Evolutionary conservation across 164 flowering plant genomes (phyloP).

Genomic region (Vitis amurensis): DNA sequence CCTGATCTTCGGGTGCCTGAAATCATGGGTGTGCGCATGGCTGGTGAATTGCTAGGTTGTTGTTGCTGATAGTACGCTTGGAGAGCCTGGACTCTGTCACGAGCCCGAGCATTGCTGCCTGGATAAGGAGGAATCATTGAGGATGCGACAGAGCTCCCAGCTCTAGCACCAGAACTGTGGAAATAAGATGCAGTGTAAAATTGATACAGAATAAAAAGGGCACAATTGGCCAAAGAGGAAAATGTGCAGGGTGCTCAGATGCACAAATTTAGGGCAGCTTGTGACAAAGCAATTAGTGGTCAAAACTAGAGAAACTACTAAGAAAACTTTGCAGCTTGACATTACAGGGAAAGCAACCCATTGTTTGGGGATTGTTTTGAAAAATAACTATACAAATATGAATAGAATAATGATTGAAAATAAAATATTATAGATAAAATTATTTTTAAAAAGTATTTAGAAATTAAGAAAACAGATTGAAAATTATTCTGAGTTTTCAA

Average conservation of each 20-base stretch:
- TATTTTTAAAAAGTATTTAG: too few species aligned
- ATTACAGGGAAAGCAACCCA: too few species aligned
- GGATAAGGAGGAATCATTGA: conserved; percentile 69
- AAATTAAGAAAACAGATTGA: too few species aligned
- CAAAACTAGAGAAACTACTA: too few species aligned
- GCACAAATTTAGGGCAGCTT: too few species aligned
- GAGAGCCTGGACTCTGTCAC: conserved; percentile 65
- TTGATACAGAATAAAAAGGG: not conserved
- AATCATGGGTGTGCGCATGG: conserved; percentile 38
- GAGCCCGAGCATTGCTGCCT: conserved; percentile 71
- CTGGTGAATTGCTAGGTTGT: conserved; percentile 46
- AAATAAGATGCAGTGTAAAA: not conserved
- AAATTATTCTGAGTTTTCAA: too few species aligned
- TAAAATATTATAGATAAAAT: too few species aligned
- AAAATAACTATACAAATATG: too few species aligned
- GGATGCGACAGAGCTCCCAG: conserved; percentile 58
- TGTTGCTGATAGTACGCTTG: conserved; percentile 72
- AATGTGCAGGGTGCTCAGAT: not conserved
- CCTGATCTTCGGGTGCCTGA: conserved; percentile 46
- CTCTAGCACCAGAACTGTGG: conserved; percentile 52
- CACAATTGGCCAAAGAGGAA: not conserved
- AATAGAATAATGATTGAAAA: too few species aligned
- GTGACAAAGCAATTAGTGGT: too few species aligned
- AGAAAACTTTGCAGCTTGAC: too few species aligned
- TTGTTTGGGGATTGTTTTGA: too few species aligned